A percentile compares a stretch with the other conserved stretches of the same genome.
phyloP scores from a whole-genome alignment of 306 rosid species.

The Castanea sativa region DNA sequence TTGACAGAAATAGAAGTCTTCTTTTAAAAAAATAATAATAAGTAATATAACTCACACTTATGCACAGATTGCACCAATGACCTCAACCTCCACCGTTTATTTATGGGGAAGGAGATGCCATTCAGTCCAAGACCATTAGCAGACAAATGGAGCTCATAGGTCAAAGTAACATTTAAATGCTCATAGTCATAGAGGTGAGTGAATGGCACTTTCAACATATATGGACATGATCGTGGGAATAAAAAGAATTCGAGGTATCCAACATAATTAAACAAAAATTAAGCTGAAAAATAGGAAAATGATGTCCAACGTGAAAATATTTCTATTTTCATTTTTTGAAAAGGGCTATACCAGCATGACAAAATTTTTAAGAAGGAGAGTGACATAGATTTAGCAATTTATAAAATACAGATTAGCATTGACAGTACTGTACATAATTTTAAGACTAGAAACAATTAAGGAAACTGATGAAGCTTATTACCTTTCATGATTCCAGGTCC shows the following conservation, averaged over 20 bases:
- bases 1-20: not conserved
- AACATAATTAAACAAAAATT: not conserved
- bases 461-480: slow-evolving; percentile 18
- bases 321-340: no score
- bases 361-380: not conserved
- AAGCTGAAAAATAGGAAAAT: not conserved
- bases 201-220: not conserved
- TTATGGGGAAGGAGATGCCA: not conserved
- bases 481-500: slow-evolving; percentile 84
- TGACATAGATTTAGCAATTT: not conserved
- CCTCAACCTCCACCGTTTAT: not conserved
- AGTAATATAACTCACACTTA: not conserved
- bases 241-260: not conserved
- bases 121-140: not conserved
- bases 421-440: not conserved
- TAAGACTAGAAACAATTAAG: not conserved
- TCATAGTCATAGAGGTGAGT: not conserved
- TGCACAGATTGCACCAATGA: not conserved
- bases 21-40: not conserved
- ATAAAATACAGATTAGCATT: not conserved
- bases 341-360: no score
- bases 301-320: not conserved
- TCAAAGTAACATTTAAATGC: not conserved
- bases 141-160: not conserved
- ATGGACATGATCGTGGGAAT: not conserved